Percentiles rank a stretch among this genome's conserved stretches.
phyloP scores from a whole-genome alignment of 192 early-diverging fungal genomes.

The Spizellomyces punctatus region DNA sequence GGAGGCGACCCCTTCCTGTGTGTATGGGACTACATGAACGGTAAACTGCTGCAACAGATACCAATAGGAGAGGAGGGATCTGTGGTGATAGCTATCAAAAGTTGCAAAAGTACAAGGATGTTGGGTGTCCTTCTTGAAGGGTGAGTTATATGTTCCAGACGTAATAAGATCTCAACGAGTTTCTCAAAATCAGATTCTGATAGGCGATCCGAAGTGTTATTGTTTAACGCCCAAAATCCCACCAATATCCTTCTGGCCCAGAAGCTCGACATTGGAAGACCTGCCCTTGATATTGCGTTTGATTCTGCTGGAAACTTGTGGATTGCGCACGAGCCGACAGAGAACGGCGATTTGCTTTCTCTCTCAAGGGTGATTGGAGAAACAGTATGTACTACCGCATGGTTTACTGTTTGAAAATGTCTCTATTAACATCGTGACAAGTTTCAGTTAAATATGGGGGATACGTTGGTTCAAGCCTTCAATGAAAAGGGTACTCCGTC shows the following conservation, averaged over 20 bases:
- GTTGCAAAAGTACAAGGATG: slow-evolving; percentile 23
- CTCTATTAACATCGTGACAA: too few species aligned
- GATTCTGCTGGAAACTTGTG: slow-evolving; percentile 54
- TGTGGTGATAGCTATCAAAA: slow-evolving; percentile 11
- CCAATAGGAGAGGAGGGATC: slow-evolving; percentile 44
- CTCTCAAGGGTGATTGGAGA: too few species aligned
- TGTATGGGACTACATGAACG: slow-evolving; percentile 72
- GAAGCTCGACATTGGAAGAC: slow-evolving; percentile 15
- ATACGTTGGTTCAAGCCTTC: too few species aligned
- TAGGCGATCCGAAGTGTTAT: too few species aligned
- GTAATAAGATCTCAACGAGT: slow-evolving; percentile 1
- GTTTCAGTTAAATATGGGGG: too few species aligned
- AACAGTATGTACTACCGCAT: too few species aligned
- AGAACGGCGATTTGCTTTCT: slow-evolving; percentile 31
- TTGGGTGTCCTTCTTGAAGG: slow-evolving; percentile 54
- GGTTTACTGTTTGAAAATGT: too few species aligned
- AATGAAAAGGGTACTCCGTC: too few species aligned
- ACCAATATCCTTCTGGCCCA: too few species aligned
- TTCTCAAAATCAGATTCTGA: neutral
- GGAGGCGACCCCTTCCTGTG: slow-evolving; percentile 82
- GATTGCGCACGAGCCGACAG: slow-evolving; percentile 34
- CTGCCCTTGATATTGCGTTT: slow-evolving; percentile 47
- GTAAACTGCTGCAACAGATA: slow-evolving; percentile 68
- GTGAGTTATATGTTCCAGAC: slow-evolving; percentile 27
- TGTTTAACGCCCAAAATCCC: too few species aligned